Percentiles rank a stretch among this genome's conserved stretches.
Evolutionary conservation across 768 basidiomycete genomes (phyloP).

Genomic region (Hemileccinum impolitum): DNA sequence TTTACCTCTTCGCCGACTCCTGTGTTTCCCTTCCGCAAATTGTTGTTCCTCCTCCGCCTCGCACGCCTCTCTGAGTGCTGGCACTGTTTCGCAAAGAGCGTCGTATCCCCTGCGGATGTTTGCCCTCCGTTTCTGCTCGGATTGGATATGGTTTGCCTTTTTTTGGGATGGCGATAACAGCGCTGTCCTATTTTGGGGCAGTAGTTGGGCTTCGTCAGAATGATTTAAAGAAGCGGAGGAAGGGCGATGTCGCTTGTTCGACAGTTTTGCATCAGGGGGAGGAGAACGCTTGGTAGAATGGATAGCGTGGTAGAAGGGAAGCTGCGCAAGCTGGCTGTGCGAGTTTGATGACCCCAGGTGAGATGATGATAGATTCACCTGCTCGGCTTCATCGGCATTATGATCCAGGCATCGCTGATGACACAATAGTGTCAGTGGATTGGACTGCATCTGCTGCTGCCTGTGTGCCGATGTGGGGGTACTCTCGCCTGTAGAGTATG

Average conservation of each 20-base stretch:
- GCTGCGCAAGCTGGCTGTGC: constrained; percentile 8
- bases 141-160: constrained; percentile 91
- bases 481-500: constrained; percentile 10
- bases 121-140: constrained; percentile 90
- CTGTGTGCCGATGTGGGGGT: constrained; percentile 10
- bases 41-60: constrained; percentile 63
- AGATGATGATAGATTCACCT: constrained; percentile 4
- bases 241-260: constrained; percentile 34
- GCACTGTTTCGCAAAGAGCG: constrained; percentile 79
- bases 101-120: constrained; percentile 91
- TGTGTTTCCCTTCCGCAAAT: constrained; percentile 32
- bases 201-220: constrained; percentile 10
- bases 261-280: constrained; percentile 18
- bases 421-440: constrained; percentile 13
- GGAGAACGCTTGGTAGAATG: constrained; percentile 23
- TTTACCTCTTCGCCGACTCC: constrained; percentile 36
- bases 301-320: constrained; percentile 17
- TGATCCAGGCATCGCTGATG: constrained; percentile 12
- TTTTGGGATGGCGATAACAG: constrained; percentile 83
- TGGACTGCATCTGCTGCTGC: constrained; percentile 18
- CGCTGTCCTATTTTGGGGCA: constrained; percentile 14
- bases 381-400: constrained; percentile 8
- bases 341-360: constrained; percentile 4
- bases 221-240: constrained; percentile 12
- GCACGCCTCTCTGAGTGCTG: constrained; percentile 78